Conservation (phyloP, 208 protist species). For the Crithidia fasciculata region DNA sequence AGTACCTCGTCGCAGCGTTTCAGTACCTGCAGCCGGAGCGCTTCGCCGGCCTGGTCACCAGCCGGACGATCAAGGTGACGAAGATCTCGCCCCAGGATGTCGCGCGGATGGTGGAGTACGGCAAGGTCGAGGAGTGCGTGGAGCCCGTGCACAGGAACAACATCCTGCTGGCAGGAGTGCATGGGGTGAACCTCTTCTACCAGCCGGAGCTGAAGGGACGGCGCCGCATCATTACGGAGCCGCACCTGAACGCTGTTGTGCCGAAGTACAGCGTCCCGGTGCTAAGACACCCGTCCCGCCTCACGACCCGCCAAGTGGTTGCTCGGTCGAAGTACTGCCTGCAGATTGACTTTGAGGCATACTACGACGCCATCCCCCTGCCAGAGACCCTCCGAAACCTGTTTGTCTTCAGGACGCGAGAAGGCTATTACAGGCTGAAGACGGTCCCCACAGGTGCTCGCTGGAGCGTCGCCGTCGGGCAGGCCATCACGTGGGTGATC, state of each 20-base stretch:
- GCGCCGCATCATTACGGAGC: conserved; percentile 32
- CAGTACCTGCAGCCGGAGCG: neutral
- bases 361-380: neutral
- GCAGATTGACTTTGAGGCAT: neutral
- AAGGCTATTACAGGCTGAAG: neutral
- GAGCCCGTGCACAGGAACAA: neutral
- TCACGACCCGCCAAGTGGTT: neutral
- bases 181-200: neutral
- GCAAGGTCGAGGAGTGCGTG: neutral
- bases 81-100: neutral
- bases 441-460: conserved; percentile 18
- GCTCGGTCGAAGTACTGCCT: neutral
- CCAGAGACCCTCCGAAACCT: neutral
- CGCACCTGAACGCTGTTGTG: conserved; percentile 1
- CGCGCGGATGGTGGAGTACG: neutral
- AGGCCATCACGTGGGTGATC: conserved; percentile 1
- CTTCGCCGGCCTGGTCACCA: neutral
- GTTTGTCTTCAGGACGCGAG: neutral
- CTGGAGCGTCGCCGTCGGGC: conserved; percentile 10
- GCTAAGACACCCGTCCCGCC: neutral
- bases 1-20: no score
- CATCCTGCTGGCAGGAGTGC: neutral
- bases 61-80: neutral
- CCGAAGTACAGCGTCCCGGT: neutral
- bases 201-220: neutral